Evolutionary conservation across 176 grass and related monocot species (phyloP).

Genomic region (Oryza officinalis): DNA sequence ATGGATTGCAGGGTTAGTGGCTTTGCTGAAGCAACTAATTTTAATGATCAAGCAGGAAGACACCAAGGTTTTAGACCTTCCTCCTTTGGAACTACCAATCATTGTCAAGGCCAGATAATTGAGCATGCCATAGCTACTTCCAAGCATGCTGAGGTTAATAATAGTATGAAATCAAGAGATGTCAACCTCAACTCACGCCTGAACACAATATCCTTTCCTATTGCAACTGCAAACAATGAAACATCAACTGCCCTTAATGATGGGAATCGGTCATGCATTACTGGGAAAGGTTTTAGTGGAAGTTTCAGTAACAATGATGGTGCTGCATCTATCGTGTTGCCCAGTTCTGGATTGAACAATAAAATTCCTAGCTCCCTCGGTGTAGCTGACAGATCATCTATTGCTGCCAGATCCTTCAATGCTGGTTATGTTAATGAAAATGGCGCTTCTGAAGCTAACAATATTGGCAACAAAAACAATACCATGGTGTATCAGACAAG

Average conservation of each 20-base stretch:
- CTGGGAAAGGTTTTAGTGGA: slow-evolving; percentile 47
- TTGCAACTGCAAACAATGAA: slow-evolving; percentile 49
- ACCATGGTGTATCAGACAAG: slow-evolving; percentile 15
- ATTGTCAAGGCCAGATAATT: slow-evolving; percentile 36
- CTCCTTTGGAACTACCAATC: slow-evolving; percentile 30
- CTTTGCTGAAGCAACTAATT: slow-evolving; percentile 25
- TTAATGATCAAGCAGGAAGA: slow-evolving; percentile 33
- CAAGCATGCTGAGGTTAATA: slow-evolving; percentile 37
- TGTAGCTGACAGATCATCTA: slow-evolving; percentile 16
- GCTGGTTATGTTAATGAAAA: slow-evolving; percentile 37
- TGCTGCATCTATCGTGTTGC: slow-evolving; percentile 16
- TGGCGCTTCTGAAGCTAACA: slow-evolving; percentile 28
- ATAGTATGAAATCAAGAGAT: slow-evolving; percentile 46
- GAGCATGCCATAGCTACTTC: slow-evolving; percentile 36
- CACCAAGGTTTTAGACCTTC: slow-evolving; percentile 39
- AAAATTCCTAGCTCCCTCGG: slow-evolving; percentile 31
- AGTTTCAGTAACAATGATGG: slow-evolving; percentile 44
- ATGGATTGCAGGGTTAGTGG: slow-evolving; percentile 31
- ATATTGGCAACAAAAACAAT: slow-evolving; percentile 41
- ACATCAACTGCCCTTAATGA: slow-evolving; percentile 34
- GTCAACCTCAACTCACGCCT: slow-evolving; percentile 49
- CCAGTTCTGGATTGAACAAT: slow-evolving; percentile 41
- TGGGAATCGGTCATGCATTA: slow-evolving; percentile 30
- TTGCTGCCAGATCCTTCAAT: slow-evolving; percentile 30
- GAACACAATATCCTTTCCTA: slow-evolving; percentile 50